Conservation (phyloP, 2,329 filamentous ascomycete species). For the Trichoderma sp. region DNA sequence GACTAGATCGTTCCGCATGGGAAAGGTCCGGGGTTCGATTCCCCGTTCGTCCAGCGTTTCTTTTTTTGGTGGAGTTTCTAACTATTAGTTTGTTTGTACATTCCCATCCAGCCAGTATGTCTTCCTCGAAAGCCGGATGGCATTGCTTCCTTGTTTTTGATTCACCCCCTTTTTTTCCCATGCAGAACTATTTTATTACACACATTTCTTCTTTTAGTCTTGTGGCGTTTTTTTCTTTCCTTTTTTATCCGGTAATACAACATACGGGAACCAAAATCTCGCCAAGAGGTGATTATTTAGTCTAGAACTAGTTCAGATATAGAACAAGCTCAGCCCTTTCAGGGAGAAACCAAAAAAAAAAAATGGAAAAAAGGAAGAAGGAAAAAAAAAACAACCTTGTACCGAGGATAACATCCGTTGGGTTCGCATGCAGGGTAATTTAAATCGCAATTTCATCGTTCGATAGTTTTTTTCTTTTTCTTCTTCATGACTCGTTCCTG, state of each 20-base stretch:
- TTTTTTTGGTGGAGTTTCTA: background rate
- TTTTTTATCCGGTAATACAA: background rate
- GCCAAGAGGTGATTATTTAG: background rate
- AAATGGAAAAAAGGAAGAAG: background rate
- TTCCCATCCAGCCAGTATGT: background rate
- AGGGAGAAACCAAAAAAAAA: background rate
- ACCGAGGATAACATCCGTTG: background rate
- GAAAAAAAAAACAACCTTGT: background rate
- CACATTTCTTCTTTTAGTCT: background rate
- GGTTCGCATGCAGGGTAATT: background rate
- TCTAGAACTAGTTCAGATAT: background rate
- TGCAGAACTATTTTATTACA: background rate
- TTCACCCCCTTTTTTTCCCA: background rate
- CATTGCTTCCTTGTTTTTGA: background rate
- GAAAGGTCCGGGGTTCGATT: constrained; percentile 23
- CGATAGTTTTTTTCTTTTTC: background rate
- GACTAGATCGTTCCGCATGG: background rate
- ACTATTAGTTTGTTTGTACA: background rate
- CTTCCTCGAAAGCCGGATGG: background rate
- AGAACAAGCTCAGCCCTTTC: background rate
- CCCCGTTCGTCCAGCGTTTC: constrained; percentile 20
- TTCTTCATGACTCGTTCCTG: constrained; percentile 10
- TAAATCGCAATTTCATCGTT: background rate
- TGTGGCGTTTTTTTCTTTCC: background rate
- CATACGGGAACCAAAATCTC: background rate